Conservation (phyloP, 73 alveolate species). For the Paraurostyla sp. region DNA sequence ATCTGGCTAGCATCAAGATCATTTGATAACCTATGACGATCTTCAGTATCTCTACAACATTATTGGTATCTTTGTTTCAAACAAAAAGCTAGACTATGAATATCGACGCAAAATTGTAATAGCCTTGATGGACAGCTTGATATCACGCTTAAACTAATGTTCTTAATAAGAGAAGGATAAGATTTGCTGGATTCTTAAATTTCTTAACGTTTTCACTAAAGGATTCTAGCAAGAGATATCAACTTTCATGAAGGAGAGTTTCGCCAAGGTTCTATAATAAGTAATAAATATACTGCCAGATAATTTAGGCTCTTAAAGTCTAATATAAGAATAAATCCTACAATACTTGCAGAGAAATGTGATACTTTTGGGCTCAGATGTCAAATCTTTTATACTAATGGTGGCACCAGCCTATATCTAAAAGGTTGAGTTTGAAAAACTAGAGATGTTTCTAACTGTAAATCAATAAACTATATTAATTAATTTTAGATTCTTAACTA, state of each 20-base stretch:
- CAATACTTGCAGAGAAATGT: constrained; percentile 15
- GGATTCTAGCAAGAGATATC: constrained; percentile 45
- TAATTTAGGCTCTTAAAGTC: neutral
- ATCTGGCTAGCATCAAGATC: neutral
- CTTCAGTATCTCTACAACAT: neutral
- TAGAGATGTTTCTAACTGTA: constrained; percentile 21
- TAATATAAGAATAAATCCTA: neutral
- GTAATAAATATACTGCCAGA: neutral
- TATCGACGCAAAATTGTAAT: neutral
- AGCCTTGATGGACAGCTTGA: neutral
- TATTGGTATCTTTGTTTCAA: constrained; percentile 37
- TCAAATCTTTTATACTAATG: neutral
- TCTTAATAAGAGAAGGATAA: constrained; percentile 4
- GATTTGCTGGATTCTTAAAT: constrained; percentile 28
- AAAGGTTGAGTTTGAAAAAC: constrained; percentile 33
- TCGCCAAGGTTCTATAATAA: neutral
- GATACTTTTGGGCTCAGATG: constrained; percentile 20
- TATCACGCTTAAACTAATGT: neutral
- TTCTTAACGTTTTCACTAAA: constrained; percentile 29
- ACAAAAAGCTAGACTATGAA: constrained; percentile 20
- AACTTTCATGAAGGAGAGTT: neutral
- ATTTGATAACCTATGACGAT: constrained; percentile 27
- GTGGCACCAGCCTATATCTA: neutral
- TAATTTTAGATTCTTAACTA: neutral
- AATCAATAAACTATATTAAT: neutral